Conservation (phyloP, 208 protist species). For the Leptomonas pyrrhocoris region DNA sequence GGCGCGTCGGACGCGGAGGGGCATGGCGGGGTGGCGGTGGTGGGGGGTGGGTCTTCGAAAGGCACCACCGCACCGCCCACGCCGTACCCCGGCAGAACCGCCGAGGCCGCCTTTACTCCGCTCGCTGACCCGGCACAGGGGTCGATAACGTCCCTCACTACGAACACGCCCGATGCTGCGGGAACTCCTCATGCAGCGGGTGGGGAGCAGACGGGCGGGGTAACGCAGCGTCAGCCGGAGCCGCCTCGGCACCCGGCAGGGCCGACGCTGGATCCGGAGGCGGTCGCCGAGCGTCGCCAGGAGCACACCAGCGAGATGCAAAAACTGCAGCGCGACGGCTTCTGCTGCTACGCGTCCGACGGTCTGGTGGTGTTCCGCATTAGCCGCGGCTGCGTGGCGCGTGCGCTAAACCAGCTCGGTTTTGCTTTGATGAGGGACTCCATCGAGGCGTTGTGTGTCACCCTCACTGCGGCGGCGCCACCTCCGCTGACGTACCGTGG, state of each 20-base stretch:
- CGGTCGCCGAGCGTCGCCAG: neutral
- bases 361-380: constrained; percentile 49
- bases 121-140: too few species aligned
- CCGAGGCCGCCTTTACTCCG: neutral
- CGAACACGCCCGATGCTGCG: neutral
- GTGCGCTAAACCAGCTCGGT: constrained; percentile 38
- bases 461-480: constrained; percentile 45
- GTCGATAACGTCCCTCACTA: too few species aligned
- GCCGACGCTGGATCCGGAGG: constrained; percentile 18
- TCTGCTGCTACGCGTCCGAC: constrained; percentile 49
- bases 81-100: neutral
- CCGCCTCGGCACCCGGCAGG: neutral
- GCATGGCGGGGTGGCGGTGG: too few species aligned
- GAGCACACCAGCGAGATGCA: constrained; percentile 3
- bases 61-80: neutral
- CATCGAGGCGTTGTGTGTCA: constrained; percentile 45
- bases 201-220: neutral
- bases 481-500: constrained; percentile 49
- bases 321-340: constrained; percentile 22
- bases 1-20: neutral
- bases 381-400: constrained; percentile 24
- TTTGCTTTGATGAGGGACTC: constrained; percentile 38
- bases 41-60: neutral
- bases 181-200: neutral
- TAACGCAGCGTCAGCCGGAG: neutral